Evolutionary conservation across 768 basidiomycete genomes (phyloP), one percentile per base, ranked within the genome.

Genomic region (Rhizopogon roseolus): DNA sequence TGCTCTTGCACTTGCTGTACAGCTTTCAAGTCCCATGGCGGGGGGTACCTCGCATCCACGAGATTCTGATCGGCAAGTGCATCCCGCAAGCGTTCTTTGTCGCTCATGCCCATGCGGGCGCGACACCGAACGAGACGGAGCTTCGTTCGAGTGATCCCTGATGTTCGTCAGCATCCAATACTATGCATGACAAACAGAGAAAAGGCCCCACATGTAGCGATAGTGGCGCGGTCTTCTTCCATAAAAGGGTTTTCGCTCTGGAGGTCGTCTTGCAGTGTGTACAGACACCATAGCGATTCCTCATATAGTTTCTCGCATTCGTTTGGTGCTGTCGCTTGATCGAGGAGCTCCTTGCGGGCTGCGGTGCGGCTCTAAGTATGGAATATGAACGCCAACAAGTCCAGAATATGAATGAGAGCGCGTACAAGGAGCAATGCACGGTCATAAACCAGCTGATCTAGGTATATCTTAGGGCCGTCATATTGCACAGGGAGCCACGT

Each of bases 241-340:
- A 85, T 80, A 68, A 86, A 92, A 2, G 91, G 89, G 64, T 91
- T 93, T 13, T 85, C 88, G 8, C 77, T 81, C 66, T 92, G 88
- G 1, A 93, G 75, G 62, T 96, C 90, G 65, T 98, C 97, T 65
- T 94, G 87, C 7, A 98, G 76, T 0, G 93, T 89, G 59, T 94
- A 91, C 29, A 98, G 76, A 65, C 94, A 90, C 93, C 93, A 97
- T 7, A 98, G 69, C 0, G 93, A 92, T 62, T 93, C 93, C 63
- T 98, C 95, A 70, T 98, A 99, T 37, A 96, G 76, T 66, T 88
- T 89, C 75, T 97, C 93, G 67, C 93, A 95, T 64, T 92, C 88
- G 58, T 88, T 81, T 0, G 89, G 85, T 28, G 81, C 81, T 41
- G 77, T 76, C 38, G 85, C 86, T 64, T 88, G 82, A 64, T 93